Base-by-base conservation (phyloP, 192 early-diverging fungal species). In the Gaertneriomyces sp. region DNA sequence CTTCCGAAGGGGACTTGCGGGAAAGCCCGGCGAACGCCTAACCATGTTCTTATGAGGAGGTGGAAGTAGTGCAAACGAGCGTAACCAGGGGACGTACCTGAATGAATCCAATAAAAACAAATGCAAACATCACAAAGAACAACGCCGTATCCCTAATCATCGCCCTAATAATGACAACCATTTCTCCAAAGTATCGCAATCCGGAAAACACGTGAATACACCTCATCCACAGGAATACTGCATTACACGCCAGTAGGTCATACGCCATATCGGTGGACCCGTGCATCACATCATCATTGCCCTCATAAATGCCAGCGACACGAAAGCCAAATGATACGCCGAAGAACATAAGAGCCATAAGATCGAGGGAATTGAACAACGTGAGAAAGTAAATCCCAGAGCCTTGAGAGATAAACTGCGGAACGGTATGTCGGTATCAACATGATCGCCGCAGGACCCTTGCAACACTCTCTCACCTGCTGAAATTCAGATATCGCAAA, bases 131-230 rank as follows among this genome's bases (percentile, higher is more conserved):
- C 40, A 69, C 50, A 33, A 69, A 69, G 53, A 69, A 69, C 43
- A 53, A 54, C 5, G 60, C 58, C 4, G 67, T 60, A 39, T 69
- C 67, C 5, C 60, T 25, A 39, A 69, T 33, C 67, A 69, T 69
- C 33, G 67, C 40, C 7, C 67, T 46, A 33, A 69, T 62, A 47
- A 69, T 69, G 50, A 69, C 60, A 39, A 69, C 67, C 67, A 69
- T 69, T 46, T 69, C 67, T 40, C 67, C 67, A 44, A 69, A 69
- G 42, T 69, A 69, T 6, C 59, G 58, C 52, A 69, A 69, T 1
- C 67, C 67, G 3, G 67, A 25, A 9, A 69, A 58, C 2, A 61
- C 60, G 2, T 69, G 53, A 44, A 69, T 62, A 0, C 47, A 51
- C 10, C 67, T 12, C 6, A 53, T 62, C 67, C 67, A 69, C 51